These are phyloP conservation scores for Talaromyces thailandensis DNA, from an alignment of 495 filamentous ascomycete genomes.

Conservation along the genomic window DNA sequence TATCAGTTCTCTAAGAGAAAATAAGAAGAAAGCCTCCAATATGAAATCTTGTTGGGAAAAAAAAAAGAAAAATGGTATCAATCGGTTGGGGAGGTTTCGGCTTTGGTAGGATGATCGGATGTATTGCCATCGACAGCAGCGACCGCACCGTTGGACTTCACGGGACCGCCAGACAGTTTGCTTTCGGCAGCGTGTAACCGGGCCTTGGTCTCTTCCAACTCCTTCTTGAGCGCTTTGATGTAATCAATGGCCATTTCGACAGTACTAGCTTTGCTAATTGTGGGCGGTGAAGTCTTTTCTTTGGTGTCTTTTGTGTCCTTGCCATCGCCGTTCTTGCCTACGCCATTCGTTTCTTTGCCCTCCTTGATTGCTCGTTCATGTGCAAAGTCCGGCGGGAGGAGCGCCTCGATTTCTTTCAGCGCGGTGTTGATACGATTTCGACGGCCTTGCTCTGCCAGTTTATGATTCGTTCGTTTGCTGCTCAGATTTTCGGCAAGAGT, in stretches of 20 bases:
- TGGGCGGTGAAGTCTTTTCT: constrained; percentile 39
- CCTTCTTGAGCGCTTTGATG: constrained; percentile 74
- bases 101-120: not conserved
- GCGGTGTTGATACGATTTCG: constrained; percentile 93
- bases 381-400: constrained; percentile 55
- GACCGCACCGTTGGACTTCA: not conserved
- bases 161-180: constrained; percentile 26
- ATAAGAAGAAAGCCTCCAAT: not conserved
- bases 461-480: constrained; percentile 94
- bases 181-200: constrained; percentile 57
- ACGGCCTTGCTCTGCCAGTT: constrained; percentile 93
- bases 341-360: constrained; percentile 13
- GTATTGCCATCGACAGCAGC: not conserved
- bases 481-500: constrained; percentile 87
- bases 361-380: constrained; percentile 27
- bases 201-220: constrained; percentile 57
- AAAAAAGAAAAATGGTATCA: not conserved
- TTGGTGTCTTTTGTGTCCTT: constrained; percentile 9
- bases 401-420: constrained; percentile 77
- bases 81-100: not conserved
- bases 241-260: constrained; percentile 95
- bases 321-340: constrained; percentile 11
- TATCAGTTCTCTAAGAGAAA: not conserved
- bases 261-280: constrained; percentile 88
- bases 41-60: not conserved